These are phyloP conservation scores for Dendrobium nobile DNA, from an alignment of 106 monocot genomes.

Conservation along the genomic window DNA sequence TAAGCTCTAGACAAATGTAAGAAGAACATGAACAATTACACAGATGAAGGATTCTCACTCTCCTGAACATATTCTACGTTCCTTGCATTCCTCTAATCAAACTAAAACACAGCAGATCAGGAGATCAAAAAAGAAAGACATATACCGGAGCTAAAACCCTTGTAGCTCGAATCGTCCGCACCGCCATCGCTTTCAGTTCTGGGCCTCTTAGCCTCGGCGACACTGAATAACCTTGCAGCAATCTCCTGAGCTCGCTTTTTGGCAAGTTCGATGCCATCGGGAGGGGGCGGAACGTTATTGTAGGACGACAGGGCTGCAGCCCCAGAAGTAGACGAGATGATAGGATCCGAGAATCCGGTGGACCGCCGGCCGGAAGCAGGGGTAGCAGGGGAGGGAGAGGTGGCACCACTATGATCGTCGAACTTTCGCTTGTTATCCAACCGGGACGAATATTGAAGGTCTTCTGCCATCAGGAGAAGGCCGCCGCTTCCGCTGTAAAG, in stretches of 20 bases:
- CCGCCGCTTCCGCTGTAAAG: background rate
- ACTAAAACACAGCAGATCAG: background rate
- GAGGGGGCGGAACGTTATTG: constrained; percentile 42
- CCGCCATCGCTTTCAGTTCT: constrained; percentile 30
- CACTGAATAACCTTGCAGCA: constrained; percentile 44
- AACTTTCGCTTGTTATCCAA: constrained; percentile 59
- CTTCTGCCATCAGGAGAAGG: constrained; percentile 55
- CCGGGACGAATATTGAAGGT: constrained; percentile 29
- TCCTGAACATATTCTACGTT: background rate
- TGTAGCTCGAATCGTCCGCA: constrained; percentile 19
- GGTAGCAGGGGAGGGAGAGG: constrained; percentile 2
- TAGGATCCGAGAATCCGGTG: constrained; percentile 17
- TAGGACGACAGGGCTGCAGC: constrained; percentile 20
- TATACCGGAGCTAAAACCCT: constrained; percentile 7
- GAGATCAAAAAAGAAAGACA: background rate
- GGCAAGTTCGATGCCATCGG: constrained; percentile 47
- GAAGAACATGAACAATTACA: background rate
- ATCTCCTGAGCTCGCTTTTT: constrained; percentile 64
- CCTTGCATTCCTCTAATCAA: background rate
- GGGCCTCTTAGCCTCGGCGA: constrained; percentile 52
- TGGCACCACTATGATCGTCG: constrained; percentile 24
- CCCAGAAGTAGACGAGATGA: constrained; percentile 2
- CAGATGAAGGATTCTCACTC: background rate
- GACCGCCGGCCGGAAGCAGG: constrained; percentile 12
- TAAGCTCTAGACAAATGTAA: background rate